phyloP scores from a whole-genome alignment of 1,139 yeast genomes.

The Kluyveromyces marxianus region DNA sequence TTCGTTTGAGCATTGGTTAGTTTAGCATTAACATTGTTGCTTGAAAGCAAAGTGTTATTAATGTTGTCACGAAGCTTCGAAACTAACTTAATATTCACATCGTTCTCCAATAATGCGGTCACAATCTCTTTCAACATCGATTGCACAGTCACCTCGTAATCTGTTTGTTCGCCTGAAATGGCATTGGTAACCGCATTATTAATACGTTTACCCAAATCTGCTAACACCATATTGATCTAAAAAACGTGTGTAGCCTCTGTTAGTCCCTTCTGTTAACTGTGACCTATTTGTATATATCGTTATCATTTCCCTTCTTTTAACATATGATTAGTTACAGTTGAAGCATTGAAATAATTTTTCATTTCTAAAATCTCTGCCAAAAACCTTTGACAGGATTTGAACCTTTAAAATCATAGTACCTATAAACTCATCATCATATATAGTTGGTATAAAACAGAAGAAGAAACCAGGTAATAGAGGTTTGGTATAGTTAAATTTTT shows the following conservation, averaged over 20 bases:
- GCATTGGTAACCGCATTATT: slow-evolving; percentile 68
- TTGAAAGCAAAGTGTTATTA: slow-evolving; percentile 43
- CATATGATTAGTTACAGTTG: too few relatives aligned
- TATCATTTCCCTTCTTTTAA: too few relatives aligned
- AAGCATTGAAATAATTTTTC: too few relatives aligned
- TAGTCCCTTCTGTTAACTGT: too few relatives aligned
- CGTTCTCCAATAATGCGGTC: slow-evolving; percentile 83
- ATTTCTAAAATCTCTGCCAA: too few relatives aligned
- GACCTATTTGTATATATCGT: too few relatives aligned
- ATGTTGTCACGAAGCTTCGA: slow-evolving; percentile 69
- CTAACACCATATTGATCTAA: slow-evolving; percentile 66
- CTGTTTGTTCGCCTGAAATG: slow-evolving; percentile 55
- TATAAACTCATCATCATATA: too few relatives aligned
- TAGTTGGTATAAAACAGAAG: too few relatives aligned
- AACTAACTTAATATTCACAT: slow-evolving; percentile 83
- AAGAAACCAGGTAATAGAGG: too few relatives aligned
- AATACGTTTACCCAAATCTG: slow-evolving; percentile 86
- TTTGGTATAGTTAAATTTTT: too few relatives aligned
- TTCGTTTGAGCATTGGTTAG: slow-evolving; percentile 50
- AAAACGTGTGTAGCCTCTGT: background rate
- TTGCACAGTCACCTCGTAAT: slow-evolving; percentile 50
- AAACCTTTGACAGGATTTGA: too few relatives aligned
- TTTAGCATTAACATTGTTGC: slow-evolving; percentile 20
- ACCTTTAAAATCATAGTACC: too few relatives aligned
- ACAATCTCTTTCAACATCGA: slow-evolving; percentile 79